These are phyloP conservation scores for Starmerella kuoi DNA, from an alignment of 805 yeast genomes.

Conservation along the genomic window DNA sequence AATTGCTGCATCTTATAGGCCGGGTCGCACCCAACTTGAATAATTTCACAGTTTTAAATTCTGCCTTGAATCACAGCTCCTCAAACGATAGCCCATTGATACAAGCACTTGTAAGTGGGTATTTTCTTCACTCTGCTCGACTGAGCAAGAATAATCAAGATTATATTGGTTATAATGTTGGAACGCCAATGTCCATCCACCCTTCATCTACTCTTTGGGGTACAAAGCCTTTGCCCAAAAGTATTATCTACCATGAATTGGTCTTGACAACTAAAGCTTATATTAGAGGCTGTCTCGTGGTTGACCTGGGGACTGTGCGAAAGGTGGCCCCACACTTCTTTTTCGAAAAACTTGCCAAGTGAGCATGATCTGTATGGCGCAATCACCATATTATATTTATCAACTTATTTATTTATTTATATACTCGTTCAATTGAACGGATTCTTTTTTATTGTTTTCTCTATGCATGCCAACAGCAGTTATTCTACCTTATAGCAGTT, in stretches of 20 bases:
- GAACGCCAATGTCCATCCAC: conserved; percentile 51
- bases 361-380: conserved; percentile 33
- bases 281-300: conserved; percentile 67
- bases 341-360: conserved; percentile 43
- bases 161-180: conserved; percentile 30
- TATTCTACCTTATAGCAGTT: too few species aligned
- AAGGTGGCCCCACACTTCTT: conserved; percentile 35
- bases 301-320: conserved; percentile 73
- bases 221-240: conserved; percentile 62
- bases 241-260: conserved; percentile 72
- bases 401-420: neutral
- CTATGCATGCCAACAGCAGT: neutral
- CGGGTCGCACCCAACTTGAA: conserved; percentile 33
- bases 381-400: neutral
- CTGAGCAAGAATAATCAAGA: conserved; percentile 41
- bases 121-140: conserved; percentile 52
- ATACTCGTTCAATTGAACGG: too few species aligned
- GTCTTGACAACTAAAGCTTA: conserved; percentile 78
- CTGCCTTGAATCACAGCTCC: conserved; percentile 22
- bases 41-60: neutral
- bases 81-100: conserved; percentile 44
- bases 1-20: conserved; percentile 46
- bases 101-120: conserved; percentile 52
- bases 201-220: conserved; percentile 70
- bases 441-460: too few species aligned